Base-by-base conservation (phyloP, 1,284 basidiomycete genomes). In the Spongiforma sp. region DNA sequence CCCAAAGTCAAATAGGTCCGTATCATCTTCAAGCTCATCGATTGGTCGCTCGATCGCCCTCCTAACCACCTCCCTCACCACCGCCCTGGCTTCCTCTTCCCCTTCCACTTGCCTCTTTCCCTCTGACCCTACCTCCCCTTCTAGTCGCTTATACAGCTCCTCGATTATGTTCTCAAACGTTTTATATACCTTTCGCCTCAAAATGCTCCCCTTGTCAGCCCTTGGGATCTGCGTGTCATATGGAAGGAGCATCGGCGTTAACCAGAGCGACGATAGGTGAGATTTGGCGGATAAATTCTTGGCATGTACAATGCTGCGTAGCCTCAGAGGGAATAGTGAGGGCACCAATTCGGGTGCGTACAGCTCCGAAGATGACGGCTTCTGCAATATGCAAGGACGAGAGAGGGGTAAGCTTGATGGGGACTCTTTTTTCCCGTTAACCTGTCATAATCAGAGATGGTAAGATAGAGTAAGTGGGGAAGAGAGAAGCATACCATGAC, bases 361-460 rank as follows among this genome's bases (percentile, higher is more conserved):
- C 83, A 24, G 83, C 79, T 10, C 89, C 88, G 58, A 89, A 89
- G 55, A 90, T 82, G 66, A 89, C 82, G 32, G 84, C 86, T 66
- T 83, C 82, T 1, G 64, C 66, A 17, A 82, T 75, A 41, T 83
- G 79, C 0, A 83, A 80, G 64, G 80, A 79, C 5, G 81, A 82
- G 21, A 79, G 78, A 41, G 83, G 77, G 21, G 75, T 69, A 39
- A 81, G 76, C 66, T 84, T 83, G 28, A 84, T 81, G 0, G 82
- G 81, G 14, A 81, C 77, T 2, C 86, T 77, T 88, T 88, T 74
- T 88, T 84, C 11, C 86, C 86, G 17, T 83, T 76, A 1, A 78
- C 74, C 72, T 73, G 17, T 62, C 19, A 11, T 1, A 12, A 41
- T 30, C 11, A 30, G 10, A 50, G 6, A 28, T 4, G 7, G 8